phyloP scores from a whole-genome alignment of 225 moss, liverwort and hornwort genomes.

The Bryoerythrophyllum caledonicum region DNA sequence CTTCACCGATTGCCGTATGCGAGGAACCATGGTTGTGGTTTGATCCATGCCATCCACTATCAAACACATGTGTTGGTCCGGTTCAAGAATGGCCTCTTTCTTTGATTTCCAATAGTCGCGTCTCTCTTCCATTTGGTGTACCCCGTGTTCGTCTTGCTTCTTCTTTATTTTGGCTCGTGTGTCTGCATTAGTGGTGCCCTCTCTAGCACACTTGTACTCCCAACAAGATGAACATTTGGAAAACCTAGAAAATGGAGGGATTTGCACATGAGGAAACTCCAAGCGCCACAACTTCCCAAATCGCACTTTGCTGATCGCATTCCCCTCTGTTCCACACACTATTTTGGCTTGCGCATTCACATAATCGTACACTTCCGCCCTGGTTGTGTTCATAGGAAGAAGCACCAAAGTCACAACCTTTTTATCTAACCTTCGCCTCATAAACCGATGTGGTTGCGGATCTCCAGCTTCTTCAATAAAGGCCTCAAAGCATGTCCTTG shows the following conservation, averaged over 20 bases:
- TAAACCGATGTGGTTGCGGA: background rate
- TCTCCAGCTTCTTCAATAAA: background rate
- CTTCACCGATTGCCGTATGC: background rate
- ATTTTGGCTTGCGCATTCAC: background rate
- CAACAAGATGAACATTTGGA: background rate
- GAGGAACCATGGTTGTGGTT: background rate
- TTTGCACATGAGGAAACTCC: background rate
- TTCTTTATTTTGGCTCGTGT: background rate
- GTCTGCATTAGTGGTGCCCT: background rate
- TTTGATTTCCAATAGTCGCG: background rate
- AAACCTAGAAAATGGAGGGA: background rate
- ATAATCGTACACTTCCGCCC: too few species aligned
- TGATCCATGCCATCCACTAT: background rate
- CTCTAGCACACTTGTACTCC: background rate
- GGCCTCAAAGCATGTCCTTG: background rate
- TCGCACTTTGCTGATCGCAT: background rate
- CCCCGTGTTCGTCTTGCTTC: background rate
- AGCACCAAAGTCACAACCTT: background rate
- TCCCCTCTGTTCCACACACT: background rate
- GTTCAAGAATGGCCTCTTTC: background rate
- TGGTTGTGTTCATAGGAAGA: background rate
- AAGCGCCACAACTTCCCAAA: background rate
- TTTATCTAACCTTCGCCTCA: background rate
- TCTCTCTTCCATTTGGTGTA: background rate
- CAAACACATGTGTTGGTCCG: background rate